Evolutionary conservation across 73 alveolate genomes (phyloP).

Genomic region (Uronychia setigera): DNA sequence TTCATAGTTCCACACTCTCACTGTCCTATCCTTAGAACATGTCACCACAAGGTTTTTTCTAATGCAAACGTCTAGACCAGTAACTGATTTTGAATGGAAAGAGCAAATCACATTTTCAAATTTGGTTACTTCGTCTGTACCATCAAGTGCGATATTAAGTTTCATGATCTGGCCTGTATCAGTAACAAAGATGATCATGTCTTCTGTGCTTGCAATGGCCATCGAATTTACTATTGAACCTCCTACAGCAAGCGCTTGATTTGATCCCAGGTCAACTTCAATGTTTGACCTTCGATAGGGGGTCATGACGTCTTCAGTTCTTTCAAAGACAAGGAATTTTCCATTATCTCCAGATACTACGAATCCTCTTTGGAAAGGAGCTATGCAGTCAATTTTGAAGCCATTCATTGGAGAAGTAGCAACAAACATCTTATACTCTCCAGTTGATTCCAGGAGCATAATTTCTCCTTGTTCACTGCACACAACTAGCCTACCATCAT

Average conservation of each 20-base stretch:
- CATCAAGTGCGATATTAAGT: slow-evolving; percentile 70
- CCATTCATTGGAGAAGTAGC: slow-evolving; percentile 63
- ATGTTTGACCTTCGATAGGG: slow-evolving; percentile 57
- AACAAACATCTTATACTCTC: slow-evolving; percentile 47
- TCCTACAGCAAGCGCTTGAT: neutral
- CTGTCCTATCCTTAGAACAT: slow-evolving; percentile 89
- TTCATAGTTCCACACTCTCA: slow-evolving; percentile 95
- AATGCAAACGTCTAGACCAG: slow-evolving; percentile 92
- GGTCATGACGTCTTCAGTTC: slow-evolving; percentile 70
- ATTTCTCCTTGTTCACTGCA: slow-evolving; percentile 67
- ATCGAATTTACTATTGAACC: slow-evolving; percentile 5
- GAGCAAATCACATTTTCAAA: slow-evolving; percentile 70
- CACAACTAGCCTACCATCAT: slow-evolving; percentile 57
- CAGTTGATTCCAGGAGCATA: slow-evolving; percentile 64
- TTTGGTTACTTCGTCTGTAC: slow-evolving; percentile 69
- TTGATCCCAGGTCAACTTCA: neutral
- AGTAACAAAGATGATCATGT: slow-evolving; percentile 60
- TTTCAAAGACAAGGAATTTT: slow-evolving; percentile 61
- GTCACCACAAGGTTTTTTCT: slow-evolving; percentile 91
- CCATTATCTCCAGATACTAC: slow-evolving; percentile 74
- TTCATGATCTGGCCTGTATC: slow-evolving; percentile 64
- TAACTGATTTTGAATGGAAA: slow-evolving; percentile 77
- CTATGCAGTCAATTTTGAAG: slow-evolving; percentile 58
- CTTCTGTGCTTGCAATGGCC: slow-evolving; percentile 53
- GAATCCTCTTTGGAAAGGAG: slow-evolving; percentile 74